Base-by-base conservation (phyloP, 331 rosid genomes). In the Rhamnella rubrinervis region DNA sequence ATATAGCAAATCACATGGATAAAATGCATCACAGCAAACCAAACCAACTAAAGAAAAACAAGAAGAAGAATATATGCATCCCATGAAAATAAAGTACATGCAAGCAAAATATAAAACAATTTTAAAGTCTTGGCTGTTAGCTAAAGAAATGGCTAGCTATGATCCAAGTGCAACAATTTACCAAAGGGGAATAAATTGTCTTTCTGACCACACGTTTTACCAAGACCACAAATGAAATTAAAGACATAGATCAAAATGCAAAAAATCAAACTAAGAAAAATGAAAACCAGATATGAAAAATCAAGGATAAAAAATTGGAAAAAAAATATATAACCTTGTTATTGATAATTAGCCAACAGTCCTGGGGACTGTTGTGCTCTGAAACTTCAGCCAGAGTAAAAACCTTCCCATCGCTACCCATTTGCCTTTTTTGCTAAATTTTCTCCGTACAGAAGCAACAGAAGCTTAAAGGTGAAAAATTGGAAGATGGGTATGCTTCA, bases 281-380 rank as follows among this genome's bases (percentile, higher is more conserved):
- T 35, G 17, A 35, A 59, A 58, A 7, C 44, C 9, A 12, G 6
- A 64, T 23, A 35, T 1, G 2, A 18, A 53, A 23, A 23, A 65
- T 14, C 12, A 20, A 66, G 66, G 49, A 44, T 78, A 8, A 56
- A 38, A 31, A 59, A 26, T 16, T 50, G 71, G 61, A 59, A 55
- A 64, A 53, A 39, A 62, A 3, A 31, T 31, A 31, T 31, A 16
- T 28, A 44, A 84, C 88, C 83, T 84, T 84, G 84, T 84, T 86
- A 59, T 40, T 63, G 58, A 84, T 78, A 72, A 84, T 62, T 14
- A 84, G 86, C 88, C 88, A 84, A 50, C 88, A 84, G 71, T 78
- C 86, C 66, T 72, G 66, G 40, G 56, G 71, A 26, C 76, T 65
- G 74, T 72, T 72, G 80, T 84, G 86, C 52, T 69, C 84, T 5